Conservation (phyloP, 805 yeast species). For the Suhomyces prunicola region DNA sequence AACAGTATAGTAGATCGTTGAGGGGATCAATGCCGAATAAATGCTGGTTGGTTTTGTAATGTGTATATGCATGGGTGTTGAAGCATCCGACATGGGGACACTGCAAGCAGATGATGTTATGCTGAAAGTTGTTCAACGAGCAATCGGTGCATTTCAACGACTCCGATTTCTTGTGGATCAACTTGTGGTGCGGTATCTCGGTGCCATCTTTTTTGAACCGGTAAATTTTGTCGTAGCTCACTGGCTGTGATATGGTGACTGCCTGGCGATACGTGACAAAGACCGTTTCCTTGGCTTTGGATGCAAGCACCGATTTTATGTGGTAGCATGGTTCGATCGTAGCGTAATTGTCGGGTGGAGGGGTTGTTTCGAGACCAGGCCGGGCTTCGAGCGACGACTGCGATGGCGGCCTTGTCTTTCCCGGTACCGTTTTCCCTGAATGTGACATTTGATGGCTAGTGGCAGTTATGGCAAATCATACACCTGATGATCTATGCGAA, state of each 20-base stretch:
- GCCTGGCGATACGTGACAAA: conserved; percentile 51
- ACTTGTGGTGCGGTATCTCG: conserved; percentile 31
- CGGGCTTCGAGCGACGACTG: background rate
- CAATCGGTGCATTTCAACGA: conserved; percentile 55
- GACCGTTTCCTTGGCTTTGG: conserved; percentile 49
- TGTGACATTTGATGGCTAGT: conserved; percentile 1
- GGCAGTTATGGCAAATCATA: background rate
- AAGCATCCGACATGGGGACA: conserved; percentile 77
- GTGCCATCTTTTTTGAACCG: conserved; percentile 36
- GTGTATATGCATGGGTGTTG: conserved; percentile 36
- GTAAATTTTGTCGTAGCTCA: conserved; percentile 25
- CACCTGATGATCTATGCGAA: background rate
- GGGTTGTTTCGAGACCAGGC: conserved; percentile 5
- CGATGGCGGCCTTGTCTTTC: background rate
- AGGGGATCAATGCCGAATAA: conserved; percentile 56
- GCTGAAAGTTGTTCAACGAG: conserved; percentile 34
- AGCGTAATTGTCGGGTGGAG: conserved; percentile 24
- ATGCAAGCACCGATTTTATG: conserved; percentile 43
- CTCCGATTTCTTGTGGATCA: conserved; percentile 40
- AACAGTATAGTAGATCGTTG: conserved; percentile 71
- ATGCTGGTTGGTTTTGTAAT: conserved; percentile 33
- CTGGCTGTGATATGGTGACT: conserved; percentile 42
- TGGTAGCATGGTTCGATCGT: conserved; percentile 49
- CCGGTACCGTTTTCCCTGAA: conserved; percentile 4
- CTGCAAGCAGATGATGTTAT: conserved; percentile 64